These are phyloP conservation scores for Priceomyces castillae DNA, from an alignment of 805 yeast genomes.

Conservation along the genomic window DNA sequence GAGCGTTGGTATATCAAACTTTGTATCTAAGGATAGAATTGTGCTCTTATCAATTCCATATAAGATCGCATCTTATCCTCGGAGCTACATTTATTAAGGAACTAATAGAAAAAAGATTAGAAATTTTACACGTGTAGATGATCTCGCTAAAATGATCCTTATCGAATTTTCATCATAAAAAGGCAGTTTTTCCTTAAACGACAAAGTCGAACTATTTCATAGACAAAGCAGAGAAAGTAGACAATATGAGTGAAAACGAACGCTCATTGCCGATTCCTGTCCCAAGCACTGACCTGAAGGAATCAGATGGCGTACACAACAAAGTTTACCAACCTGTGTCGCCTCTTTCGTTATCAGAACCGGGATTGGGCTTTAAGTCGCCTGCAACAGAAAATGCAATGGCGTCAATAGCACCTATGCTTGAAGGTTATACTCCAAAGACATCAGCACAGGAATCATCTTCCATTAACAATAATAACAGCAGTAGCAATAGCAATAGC, in stretches of 20 bases:
- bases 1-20: constrained; percentile 51
- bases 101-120: background rate
- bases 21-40: background rate
- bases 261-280: constrained; percentile 6
- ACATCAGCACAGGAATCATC: constrained; percentile 39
- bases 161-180: background rate
- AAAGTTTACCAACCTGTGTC: constrained; percentile 33
- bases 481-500: too few relatives aligned
- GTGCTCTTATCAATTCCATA: background rate
- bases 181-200: background rate
- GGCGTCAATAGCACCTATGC: constrained; percentile 76
- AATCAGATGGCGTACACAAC: background rate
- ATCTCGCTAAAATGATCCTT: background rate
- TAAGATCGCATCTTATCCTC: background rate
- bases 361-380: constrained; percentile 14
- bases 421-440: constrained; percentile 71
- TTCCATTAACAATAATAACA: constrained; percentile 7
- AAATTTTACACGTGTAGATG: background rate
- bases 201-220: background rate
- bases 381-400: constrained; percentile 55
- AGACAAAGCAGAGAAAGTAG: background rate
- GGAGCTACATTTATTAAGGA: background rate
- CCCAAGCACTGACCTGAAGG: constrained; percentile 2
- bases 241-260: constrained; percentile 2
- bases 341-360: constrained; percentile 27